Percentiles rank a stretch among this genome's conserved stretches.
Conservation (phyloP, 306 rosid genomes). For the Cotoneaster glaucophyllus region DNA sequence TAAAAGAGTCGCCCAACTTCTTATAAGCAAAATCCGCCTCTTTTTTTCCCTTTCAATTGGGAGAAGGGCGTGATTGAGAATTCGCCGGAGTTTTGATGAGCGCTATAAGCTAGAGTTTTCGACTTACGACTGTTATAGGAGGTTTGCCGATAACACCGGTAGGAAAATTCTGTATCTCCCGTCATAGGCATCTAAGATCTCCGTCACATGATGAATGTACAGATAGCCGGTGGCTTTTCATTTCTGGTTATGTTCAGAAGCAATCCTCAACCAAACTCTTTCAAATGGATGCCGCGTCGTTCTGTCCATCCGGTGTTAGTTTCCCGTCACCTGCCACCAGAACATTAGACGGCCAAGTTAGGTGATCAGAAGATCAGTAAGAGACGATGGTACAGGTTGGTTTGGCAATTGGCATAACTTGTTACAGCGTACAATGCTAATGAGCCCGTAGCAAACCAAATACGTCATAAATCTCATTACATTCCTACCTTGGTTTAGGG, state of each 20-base stretch:
- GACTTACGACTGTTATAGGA: slow-evolving; percentile 30
- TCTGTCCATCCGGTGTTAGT: slow-evolving; percentile 33
- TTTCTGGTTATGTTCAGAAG: slow-evolving; percentile 25
- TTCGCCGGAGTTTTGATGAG: not conserved
- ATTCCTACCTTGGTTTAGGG: slow-evolving; percentile 56
- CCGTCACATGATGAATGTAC: slow-evolving; percentile 51
- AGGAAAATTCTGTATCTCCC: slow-evolving; percentile 44
- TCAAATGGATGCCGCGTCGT: slow-evolving; percentile 30
- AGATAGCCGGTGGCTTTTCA: slow-evolving; percentile 35
- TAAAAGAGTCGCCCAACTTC: not conserved
- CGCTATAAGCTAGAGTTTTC: slow-evolving; percentile 32
- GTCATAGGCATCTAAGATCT: slow-evolving; percentile 38
- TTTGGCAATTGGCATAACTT: not conserved
- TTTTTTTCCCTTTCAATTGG: slow-evolving; percentile 13
- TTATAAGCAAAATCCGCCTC: not conserved
- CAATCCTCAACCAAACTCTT: slow-evolving; percentile 13
- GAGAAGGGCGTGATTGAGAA: slow-evolving; percentile 15
- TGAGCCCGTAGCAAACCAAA: not conserved
- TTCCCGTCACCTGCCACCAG: slow-evolving; percentile 33
- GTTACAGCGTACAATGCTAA: not conserved
- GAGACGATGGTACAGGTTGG: not conserved
- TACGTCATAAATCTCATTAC: not conserved
- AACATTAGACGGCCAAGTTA: slow-evolving; percentile 17
- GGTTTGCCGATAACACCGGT: slow-evolving; percentile 34
- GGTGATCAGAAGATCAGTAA: slow-evolving; percentile 3